Base-by-base conservation (phyloP, 306 rosid species). In the Hippophae gyantsensis region DNA sequence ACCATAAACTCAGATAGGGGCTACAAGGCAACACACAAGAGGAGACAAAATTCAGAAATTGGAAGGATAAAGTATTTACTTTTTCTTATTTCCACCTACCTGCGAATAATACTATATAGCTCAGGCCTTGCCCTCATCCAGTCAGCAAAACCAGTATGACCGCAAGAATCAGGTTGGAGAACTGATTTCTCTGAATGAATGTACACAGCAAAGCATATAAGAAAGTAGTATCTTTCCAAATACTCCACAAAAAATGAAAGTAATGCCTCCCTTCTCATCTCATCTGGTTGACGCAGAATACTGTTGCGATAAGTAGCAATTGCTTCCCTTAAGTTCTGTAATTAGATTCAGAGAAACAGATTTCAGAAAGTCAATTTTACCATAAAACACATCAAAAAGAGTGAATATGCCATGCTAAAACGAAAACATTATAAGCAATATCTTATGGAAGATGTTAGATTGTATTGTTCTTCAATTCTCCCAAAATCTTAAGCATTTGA, bases 81-180 rank as follows among this genome's bases (percentile, higher is more conserved):
- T 43, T 54, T 72, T 62, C 3, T 26, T 18, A 32, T 32, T 32
- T 32, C 38, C 38, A 32, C 38, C 48, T 79, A 89, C 97, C 97
- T 81, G 82, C 95, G 97, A 77, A 89, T 72, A 67, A 89, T 89
- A 75, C 97, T 89, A 69, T 89, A 85, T 41, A 89, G 78, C 71
- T 89, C 97, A 7, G 97, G 97, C 72, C 97, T 81, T 25, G 85
- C 86, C 75, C 75, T 85, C 97, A 89, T 89, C 97, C 97, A 89
- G 59, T 83, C 89, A 71, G 95, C 67, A 72, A 89, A 89, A 64
- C 83, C 76, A 69, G 74, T 63, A 48, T 63, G 72, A 63, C 53
- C 77, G 60, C 46, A 67, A 50, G 82, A 76, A 67, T 79, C 81
- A 65, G 89, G 73, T 56, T 64, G 73, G 63, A 77, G 76, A 48